Conservation (phyloP, 108 stramenopile genomes). For the Seminavis robusta region DNA sequence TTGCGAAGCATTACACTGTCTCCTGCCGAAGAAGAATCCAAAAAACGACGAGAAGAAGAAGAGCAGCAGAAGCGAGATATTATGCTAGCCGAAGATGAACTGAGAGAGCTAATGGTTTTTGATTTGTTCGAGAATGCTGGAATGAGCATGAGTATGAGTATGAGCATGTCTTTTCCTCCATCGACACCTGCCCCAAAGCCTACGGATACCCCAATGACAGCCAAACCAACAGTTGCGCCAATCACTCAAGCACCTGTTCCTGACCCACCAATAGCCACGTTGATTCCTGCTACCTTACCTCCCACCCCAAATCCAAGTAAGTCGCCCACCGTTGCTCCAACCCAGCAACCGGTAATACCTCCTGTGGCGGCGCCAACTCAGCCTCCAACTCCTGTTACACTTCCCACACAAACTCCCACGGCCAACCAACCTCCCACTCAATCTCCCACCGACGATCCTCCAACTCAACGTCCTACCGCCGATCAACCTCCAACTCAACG, state of each 20-base stretch:
- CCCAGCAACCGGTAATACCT: background rate
- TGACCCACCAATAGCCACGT: no score
- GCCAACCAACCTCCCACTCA: background rate
- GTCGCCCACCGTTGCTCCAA: background rate
- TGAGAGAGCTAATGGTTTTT: no score
- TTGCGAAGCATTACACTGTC: conserved; percentile 8
- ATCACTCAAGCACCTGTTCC: no score
- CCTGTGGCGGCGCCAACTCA: background rate
- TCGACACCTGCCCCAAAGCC: no score
- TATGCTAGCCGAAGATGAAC: background rate
- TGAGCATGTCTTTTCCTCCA: conserved; percentile 1
- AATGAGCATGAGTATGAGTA: conserved; percentile 26
- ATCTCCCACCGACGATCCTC: background rate
- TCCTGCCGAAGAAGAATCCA: no score
- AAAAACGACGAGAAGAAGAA: background rate
- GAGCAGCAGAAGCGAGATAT: background rate
- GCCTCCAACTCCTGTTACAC: background rate
- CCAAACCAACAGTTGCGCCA: no score
- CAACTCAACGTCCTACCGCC: background rate
- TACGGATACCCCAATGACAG: no score
- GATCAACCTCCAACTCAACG: background rate
- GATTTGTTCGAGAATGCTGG: no score
- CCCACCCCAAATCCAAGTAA: no score
- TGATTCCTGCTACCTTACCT: no score
- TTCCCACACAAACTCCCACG: background rate